A percentile compares a stretch with the other conserved stretches of the same genome.
Conservation (phyloP, 176 grass and related monocot genomes). For the Ensete glaucum region DNA sequence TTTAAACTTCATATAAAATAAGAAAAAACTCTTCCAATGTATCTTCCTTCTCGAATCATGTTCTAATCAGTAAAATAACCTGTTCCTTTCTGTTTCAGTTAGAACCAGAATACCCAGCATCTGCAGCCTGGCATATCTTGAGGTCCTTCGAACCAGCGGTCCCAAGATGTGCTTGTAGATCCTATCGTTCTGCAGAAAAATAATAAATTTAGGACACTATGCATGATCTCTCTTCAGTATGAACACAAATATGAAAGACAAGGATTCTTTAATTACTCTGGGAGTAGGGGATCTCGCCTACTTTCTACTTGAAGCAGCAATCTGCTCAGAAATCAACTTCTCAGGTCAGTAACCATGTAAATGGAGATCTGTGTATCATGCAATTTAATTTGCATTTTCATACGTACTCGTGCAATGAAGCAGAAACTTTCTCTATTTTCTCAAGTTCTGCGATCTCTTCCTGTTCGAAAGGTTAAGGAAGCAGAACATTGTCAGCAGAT, state of each 20-base stretch:
- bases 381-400: neutral
- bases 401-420: conserved; percentile 57
- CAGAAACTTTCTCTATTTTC: conserved; percentile 58
- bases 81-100: neutral
- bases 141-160: conserved; percentile 82
- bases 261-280: conserved; percentile 43
- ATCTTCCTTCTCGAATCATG: neutral
- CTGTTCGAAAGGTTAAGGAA: conserved; percentile 20
- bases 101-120: conserved; percentile 70
- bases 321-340: conserved; percentile 29
- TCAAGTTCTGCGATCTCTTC: conserved; percentile 65
- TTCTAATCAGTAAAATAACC: neutral
- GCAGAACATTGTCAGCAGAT: neutral
- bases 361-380: neutral
- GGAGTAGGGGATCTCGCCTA: conserved; percentile 69
- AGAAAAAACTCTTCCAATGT: neutral
- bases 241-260: neutral
- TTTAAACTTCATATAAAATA: neutral
- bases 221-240: neutral
- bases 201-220: neutral
- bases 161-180: conserved; percentile 46
- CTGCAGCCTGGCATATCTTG: conserved; percentile 57
- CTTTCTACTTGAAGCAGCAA: conserved; percentile 45
- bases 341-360: conserved; percentile 9
- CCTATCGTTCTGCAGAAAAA: conserved; percentile 48